phyloP scores from a whole-genome alignment of 805 yeast genomes.

The Yueomyces sp. region DNA sequence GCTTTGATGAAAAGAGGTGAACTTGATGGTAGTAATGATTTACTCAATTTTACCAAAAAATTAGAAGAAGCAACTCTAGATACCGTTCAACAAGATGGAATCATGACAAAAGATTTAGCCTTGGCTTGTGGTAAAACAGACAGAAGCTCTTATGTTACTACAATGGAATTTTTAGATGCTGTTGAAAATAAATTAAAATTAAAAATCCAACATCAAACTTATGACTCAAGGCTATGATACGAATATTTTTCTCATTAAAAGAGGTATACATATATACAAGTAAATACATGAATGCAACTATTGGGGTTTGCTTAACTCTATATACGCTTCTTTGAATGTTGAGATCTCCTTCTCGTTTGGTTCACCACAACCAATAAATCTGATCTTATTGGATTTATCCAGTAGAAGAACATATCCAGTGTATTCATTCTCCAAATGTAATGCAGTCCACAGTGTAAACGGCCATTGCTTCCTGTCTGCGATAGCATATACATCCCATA shows the following conservation, averaged over 20 bases:
- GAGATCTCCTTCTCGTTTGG: slow-evolving; percentile 54
- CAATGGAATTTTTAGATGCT: slow-evolving; percentile 66
- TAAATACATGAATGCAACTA: too few relatives aligned
- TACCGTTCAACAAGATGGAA: slow-evolving; percentile 60
- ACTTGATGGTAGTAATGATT: slow-evolving; percentile 59
- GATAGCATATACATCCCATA: slow-evolving; percentile 27
- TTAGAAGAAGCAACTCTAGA: slow-evolving; percentile 58
- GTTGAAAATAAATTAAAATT: slow-evolving; percentile 38
- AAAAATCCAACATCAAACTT: too few relatives aligned
- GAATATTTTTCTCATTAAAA: too few relatives aligned
- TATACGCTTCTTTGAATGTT: slow-evolving; percentile 11
- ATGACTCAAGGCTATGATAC: too few relatives aligned
- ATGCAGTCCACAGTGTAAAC: slow-evolving; percentile 39
- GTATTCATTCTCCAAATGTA: slow-evolving; percentile 59
- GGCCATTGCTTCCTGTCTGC: slow-evolving; percentile 48
- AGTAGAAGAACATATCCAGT: slow-evolving; percentile 76
- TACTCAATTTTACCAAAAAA: slow-evolving; percentile 48
- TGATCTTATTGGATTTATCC: slow-evolving; percentile 57
- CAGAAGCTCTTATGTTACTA: slow-evolving; percentile 53
- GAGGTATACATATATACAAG: too few relatives aligned
- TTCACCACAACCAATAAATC: slow-evolving; percentile 89
- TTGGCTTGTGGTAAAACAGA: slow-evolving; percentile 52
- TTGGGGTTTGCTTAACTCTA: neutral
- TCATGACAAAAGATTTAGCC: slow-evolving; percentile 77
- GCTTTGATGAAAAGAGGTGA: slow-evolving; percentile 74